A percentile compares a stretch with the other conserved stretches of the same genome.
These are phyloP conservation scores for Apium graveolens DNA, from an alignment of 129 eudicot genomes.

Conservation along the genomic window DNA sequence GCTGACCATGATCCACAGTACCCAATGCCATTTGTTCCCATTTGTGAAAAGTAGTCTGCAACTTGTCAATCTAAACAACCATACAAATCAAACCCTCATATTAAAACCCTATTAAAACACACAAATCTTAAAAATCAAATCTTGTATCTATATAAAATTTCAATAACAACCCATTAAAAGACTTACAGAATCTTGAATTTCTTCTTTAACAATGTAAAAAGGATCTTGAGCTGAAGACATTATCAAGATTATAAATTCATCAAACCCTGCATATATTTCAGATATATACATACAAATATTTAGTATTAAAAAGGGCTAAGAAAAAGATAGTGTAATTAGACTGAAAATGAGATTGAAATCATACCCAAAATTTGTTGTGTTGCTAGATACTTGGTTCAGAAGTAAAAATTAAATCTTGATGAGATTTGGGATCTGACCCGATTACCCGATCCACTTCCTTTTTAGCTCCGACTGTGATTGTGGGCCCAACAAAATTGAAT, in stretches of 20 bases:
- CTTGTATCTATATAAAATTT: background rate
- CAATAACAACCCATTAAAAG: background rate
- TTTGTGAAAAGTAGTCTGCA: slow-evolving; percentile 60
- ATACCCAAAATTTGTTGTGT: background rate
- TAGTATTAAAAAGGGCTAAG: background rate
- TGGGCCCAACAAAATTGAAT: background rate
- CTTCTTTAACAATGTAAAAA: slow-evolving; percentile 74
- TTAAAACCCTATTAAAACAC: background rate
- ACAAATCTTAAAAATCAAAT: background rate
- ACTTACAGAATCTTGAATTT: slow-evolving; percentile 82
- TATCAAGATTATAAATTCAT: background rate
- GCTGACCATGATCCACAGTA: slow-evolving; percentile 34
- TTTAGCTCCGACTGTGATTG: background rate
- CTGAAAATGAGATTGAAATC: background rate
- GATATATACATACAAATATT: background rate
- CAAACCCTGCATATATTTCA: background rate
- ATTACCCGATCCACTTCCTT: background rate
- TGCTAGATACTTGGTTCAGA: slow-evolving; percentile 1
- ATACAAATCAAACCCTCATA: background rate
- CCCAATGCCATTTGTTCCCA: slow-evolving; percentile 53
- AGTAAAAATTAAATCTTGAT: background rate
- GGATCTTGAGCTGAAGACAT: slow-evolving; percentile 93
- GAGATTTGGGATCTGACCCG: slow-evolving; percentile 6
- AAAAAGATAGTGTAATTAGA: background rate
- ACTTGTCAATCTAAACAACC: slow-evolving; percentile 59